Base-by-base conservation (phyloP, 2,329 filamentous ascomycete genomes). In the Penicillium sp. region DNA sequence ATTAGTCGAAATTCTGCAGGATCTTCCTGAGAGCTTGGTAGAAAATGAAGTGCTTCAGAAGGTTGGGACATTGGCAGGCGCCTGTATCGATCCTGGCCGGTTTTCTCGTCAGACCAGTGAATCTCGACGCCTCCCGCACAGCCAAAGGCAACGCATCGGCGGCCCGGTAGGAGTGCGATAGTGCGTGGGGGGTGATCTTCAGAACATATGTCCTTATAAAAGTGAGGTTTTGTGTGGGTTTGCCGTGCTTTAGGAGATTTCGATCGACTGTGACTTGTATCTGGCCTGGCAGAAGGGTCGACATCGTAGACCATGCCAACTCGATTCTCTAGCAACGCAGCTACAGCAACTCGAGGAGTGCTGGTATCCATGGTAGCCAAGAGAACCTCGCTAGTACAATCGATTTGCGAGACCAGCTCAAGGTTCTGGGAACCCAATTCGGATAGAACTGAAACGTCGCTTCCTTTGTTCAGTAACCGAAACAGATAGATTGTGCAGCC, bases 101-200 rank as follows among this genome's bases (percentile, higher is more conserved):
- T 76, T 35, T 71, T 57, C 28, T 73, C 71, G 50, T 78, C 73
- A 9, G 77, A 64, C 75, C 80, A 86, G 59, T 84, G 81, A 35
- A 85, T 67, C 58, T 85, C 82, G 45, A 85, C 79, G 1, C 82
- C 79, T 6, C 76, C 72, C 9, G 76, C 75, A 53, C 80, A 84
- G 11, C 83, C 83, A 67, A 85, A 86, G 7, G 81, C 82, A 32
- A 84, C 78, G 55, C 81, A 84, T 43, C 76, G 75, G 39, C 80
- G 74, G 48, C 82, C 78, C n/a, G 82, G 82, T 55, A 79, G 84
- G 32, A 86, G 78, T 0, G 82, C 78, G 8, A 85, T 76, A 35
- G 80, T 83, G n/a, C 79, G 76, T 9, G 83, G 83, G 12, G 79
- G 79, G 52, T 85, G 81, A 45, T 84, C 77, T 34, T 76, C 66